phyloP scores from a whole-genome alignment of 768 basidiomycete genomes.

The Pholiota conissans region DNA sequence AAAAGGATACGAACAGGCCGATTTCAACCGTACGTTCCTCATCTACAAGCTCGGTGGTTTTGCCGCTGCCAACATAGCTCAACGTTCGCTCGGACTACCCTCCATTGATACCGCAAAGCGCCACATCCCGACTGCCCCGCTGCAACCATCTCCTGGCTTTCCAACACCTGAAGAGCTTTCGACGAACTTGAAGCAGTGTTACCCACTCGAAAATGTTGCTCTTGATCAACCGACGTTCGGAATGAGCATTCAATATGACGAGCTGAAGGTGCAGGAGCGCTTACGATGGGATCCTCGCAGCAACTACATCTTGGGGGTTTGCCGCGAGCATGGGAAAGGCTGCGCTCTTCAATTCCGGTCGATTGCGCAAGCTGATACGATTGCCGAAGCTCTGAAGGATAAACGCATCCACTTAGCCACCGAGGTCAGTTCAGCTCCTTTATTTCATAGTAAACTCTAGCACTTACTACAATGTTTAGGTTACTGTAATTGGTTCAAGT shows the following conservation, averaged over 20 bases:
- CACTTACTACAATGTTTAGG: neutral
- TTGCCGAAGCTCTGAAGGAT: neutral
- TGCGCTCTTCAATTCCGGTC: neutral
- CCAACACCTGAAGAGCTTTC: neutral
- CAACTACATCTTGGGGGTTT: constrained; percentile 6
- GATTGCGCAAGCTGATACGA: neutral
- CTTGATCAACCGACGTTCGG: no score
- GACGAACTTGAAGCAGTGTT: neutral
- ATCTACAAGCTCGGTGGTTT: neutral
- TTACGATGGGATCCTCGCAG: constrained; percentile 7
- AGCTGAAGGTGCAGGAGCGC: constrained; percentile 9
- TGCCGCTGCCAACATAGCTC: neutral
- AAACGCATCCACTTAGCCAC: neutral
- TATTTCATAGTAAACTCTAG: no score
- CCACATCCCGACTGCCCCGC: neutral
- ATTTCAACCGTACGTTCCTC: neutral
- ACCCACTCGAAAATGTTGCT: neutral
- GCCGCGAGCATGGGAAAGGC: constrained; percentile 1
- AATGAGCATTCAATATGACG: constrained; percentile 6
- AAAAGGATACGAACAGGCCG: neutral
- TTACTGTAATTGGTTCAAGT: neutral
- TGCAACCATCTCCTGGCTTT: neutral
- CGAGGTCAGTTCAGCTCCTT: constrained; percentile 6
- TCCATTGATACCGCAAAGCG: neutral
- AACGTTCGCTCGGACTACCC: neutral